phyloP scores from a whole-genome alignment of 805 yeast genomes.

The Myxozyma kluyveri region DNA sequence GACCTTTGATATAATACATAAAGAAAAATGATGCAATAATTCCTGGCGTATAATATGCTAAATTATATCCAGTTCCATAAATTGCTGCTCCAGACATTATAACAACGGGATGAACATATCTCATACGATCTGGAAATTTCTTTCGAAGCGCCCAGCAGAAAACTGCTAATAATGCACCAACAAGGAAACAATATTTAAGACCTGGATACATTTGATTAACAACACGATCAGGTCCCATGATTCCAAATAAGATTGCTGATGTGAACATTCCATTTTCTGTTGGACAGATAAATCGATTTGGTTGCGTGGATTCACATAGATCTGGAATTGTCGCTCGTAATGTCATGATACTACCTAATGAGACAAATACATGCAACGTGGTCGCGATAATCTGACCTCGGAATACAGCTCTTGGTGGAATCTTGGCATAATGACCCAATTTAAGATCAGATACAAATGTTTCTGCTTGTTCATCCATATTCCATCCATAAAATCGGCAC shows the following conservation, averaged over 20 bases:
- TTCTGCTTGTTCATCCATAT: constrained; percentile 47
- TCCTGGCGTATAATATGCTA: constrained; percentile 24
- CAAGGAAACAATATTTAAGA: constrained; percentile 11
- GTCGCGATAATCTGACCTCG: constrained; percentile 49
- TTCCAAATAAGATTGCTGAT: constrained; percentile 63
- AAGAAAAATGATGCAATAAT: constrained; percentile 47
- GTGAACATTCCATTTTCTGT: constrained; percentile 48
- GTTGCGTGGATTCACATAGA: constrained; percentile 47
- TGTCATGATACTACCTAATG: constrained; percentile 44
- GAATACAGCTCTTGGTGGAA: constrained; percentile 61
- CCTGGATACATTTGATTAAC: constrained; percentile 37
- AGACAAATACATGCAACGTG: constrained; percentile 46
- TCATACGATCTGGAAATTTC: constrained; percentile 3
- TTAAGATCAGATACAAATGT: constrained; percentile 57
- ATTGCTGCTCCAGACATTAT: constrained; percentile 14
- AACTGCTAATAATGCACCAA: constrained; percentile 11
- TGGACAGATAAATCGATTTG: constrained; percentile 50
- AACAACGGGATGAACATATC: constrained; percentile 21
- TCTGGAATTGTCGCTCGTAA: constrained; percentile 41
- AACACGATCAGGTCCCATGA: constrained; percentile 60
- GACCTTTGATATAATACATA: constrained; percentile 55
- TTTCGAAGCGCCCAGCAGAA: constrained; percentile 10
- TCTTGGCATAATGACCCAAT: constrained; percentile 60
- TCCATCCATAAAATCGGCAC: constrained; percentile 17
- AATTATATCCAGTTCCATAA: constrained; percentile 19